Conservation (phyloP, 2,329 filamentous ascomycete genomes). For the Penicillium sp. region DNA sequence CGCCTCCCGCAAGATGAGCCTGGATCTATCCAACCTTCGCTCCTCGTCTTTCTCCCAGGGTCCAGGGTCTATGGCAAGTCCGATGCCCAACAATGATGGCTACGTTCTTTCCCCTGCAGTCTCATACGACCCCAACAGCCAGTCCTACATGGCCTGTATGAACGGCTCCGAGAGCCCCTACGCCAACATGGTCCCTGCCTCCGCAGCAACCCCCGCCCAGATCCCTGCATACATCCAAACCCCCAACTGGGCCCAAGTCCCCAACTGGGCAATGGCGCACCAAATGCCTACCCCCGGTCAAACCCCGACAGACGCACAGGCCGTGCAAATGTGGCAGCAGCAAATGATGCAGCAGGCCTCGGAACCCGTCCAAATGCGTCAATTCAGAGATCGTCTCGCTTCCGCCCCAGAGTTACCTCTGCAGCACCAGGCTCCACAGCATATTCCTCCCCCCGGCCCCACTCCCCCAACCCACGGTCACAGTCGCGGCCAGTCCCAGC, state of each 20-base stretch:
- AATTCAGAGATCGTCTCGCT: constrained; percentile 36
- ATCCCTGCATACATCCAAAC: constrained; percentile 31
- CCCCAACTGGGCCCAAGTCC: constrained; percentile 19
- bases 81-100: constrained; percentile 22
- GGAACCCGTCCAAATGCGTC: constrained; percentile 24
- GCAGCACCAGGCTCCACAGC: constrained; percentile 16
- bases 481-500: constrained; percentile 24
- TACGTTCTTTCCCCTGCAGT: constrained; percentile 30
- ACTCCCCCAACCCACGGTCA: constrained; percentile 23
- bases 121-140: constrained; percentile 23
- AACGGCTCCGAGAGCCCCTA: constrained; percentile 21
- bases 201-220: constrained; percentile 19
- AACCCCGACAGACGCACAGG: constrained; percentile 22
- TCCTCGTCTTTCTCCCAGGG: constrained; percentile 30
- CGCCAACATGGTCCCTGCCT: constrained; percentile 20
- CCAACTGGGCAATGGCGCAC: constrained; percentile 26
- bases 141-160: constrained; percentile 28
- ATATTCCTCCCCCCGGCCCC: constrained; percentile 14
- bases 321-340: constrained; percentile 30
- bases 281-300: constrained; percentile 22
- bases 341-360: constrained; percentile 30
- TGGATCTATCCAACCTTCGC: constrained; percentile 35
- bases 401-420: constrained; percentile 37
- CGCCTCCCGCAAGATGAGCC: constrained; percentile 36
- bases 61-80: constrained; percentile 28